A percentile compares a stretch with the other conserved stretches of the same genome.
Evolutionary conservation across 2,329 filamentous ascomycete species (phyloP).

Genomic region (Phoma sp.): DNA sequence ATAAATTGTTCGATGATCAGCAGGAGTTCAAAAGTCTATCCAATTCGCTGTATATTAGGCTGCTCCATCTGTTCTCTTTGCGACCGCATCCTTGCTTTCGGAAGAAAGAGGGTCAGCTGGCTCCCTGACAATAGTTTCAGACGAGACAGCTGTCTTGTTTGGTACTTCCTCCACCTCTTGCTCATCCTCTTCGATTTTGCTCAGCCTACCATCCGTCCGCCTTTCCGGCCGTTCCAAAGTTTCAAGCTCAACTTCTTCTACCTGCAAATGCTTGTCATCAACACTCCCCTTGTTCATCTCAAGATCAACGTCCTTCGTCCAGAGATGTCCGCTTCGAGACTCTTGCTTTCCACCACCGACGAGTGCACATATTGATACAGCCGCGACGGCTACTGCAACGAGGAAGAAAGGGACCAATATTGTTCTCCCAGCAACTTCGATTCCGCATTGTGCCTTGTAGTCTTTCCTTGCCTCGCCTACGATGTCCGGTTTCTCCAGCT

Average conservation of each 20-base stretch:
- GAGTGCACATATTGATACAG: constrained; percentile 31
- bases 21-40: not conserved
- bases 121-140: not conserved
- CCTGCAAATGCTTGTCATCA: constrained; percentile 2
- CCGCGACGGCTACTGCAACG: constrained; percentile 25
- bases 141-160: not conserved
- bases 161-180: constrained; percentile 4
- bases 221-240: not conserved
- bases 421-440: constrained; percentile 38
- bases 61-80: not conserved
- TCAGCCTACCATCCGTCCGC: constrained; percentile 8
- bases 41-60: not conserved
- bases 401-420: constrained; percentile 42
- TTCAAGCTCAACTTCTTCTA: constrained; percentile 14
- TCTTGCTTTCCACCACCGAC: constrained; percentile 28
- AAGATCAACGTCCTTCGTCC: constrained; percentile 36
- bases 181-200: constrained; percentile 14
- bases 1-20: not conserved
- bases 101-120: not conserved
- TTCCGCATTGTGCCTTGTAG: constrained; percentile 36
- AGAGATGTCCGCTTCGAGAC: constrained; percentile 30
- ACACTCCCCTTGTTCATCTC: constrained; percentile 41
- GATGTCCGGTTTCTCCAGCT: constrained; percentile 30
- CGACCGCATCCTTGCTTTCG: not conserved
- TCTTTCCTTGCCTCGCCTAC: constrained; percentile 36